A percentile compares a stretch with the other conserved stretches of the same genome.
These are phyloP conservation scores for Fragilaria crotonensis DNA, from an alignment of 108 stramenopile genomes.

Conservation along the genomic window DNA sequence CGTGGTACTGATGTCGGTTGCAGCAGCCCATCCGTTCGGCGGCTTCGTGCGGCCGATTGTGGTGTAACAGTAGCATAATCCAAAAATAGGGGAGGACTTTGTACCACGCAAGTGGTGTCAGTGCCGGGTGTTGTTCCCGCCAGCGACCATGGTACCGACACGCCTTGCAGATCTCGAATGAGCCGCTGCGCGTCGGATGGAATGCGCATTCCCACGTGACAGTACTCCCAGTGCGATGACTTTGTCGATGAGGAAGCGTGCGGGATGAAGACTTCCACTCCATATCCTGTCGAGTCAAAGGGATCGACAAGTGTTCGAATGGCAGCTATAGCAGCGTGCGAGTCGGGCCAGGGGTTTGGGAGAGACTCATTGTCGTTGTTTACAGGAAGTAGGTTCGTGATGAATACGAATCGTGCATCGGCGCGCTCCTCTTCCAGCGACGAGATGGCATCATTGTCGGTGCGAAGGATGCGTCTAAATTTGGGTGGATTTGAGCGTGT, in stretches of 20 bases:
- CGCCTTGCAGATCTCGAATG: slow-evolving; percentile 49
- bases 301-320: slow-evolving; percentile 26
- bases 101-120: no score
- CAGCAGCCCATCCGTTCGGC: slow-evolving; percentile 7
- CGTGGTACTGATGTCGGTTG: slow-evolving; percentile 15
- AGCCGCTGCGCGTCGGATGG: slow-evolving; percentile 39
- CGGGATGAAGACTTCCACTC: slow-evolving; percentile 41
- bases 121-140: no score
- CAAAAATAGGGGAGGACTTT: slow-evolving; percentile 58
- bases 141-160: not conserved
- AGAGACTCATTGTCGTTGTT: not conserved
- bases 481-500: slow-evolving; percentile 74
- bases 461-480: slow-evolving; percentile 49
- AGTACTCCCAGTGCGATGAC: slow-evolving; percentile 10
- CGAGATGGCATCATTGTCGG: slow-evolving; percentile 7
- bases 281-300: slow-evolving; percentile 32
- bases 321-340: slow-evolving; percentile 19
- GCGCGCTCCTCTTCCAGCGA: slow-evolving; percentile 33
- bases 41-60: slow-evolving; percentile 12
- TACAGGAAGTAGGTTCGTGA: slow-evolving; percentile 35
- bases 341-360: not conserved
- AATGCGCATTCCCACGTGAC: slow-evolving; percentile 46
- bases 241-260: slow-evolving; percentile 6
- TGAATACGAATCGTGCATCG: slow-evolving; percentile 57
- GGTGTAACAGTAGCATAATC: slow-evolving; percentile 64